Evolutionary conservation across 768 basidiomycete genomes (phyloP), one percentile per base, ranked within the genome.

Genomic region (Psilocybe cyanescens): DNA sequence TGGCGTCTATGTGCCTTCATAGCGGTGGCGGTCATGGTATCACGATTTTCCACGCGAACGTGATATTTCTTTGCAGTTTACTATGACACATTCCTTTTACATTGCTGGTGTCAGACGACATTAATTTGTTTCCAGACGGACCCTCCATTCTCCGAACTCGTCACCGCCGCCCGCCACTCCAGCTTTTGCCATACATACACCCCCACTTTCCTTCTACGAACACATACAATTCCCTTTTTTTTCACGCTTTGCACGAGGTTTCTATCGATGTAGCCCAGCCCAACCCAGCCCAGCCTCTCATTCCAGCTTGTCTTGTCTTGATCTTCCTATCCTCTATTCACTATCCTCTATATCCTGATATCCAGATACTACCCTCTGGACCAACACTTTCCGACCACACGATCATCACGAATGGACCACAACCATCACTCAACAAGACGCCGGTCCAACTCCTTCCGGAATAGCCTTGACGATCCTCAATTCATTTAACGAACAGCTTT

Each of bases 1-100:
- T 94, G 92, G 92, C 80, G 90, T 62, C 90, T 91, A 85, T 92
- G 91, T 19, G 81, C 89, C 14, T 71, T 94, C 62, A 88, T 94
- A 58, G 89, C 86, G 5, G 73, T 94, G 49, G 92, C 92, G 0
- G 86, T 94, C 19, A 74, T 94, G 54, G 85, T 94, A 9, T 92
- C 91, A 33, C 83, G 90, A 64, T 80, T 94, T 65, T 90, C 91
- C 29, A 84, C 89, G 30, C 77, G 75, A 62, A 68, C 73, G 57
- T 78, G 67, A 75, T 48, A 52, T 39, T 17, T 17, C 16, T 16
- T 16, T 33, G n/a, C 16, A 14, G 8, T 30, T 29, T 12, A 24
- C 11, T 28, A 31, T 33, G 46, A 24, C 49, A 8, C 44, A 1
- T 9, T 46, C 7, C 53, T 50, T 55, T 19, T 4, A 24, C 24